Evolutionary conservation across 805 yeast genomes (phyloP).

Genomic region (Teunomyces pallodes): DNA sequence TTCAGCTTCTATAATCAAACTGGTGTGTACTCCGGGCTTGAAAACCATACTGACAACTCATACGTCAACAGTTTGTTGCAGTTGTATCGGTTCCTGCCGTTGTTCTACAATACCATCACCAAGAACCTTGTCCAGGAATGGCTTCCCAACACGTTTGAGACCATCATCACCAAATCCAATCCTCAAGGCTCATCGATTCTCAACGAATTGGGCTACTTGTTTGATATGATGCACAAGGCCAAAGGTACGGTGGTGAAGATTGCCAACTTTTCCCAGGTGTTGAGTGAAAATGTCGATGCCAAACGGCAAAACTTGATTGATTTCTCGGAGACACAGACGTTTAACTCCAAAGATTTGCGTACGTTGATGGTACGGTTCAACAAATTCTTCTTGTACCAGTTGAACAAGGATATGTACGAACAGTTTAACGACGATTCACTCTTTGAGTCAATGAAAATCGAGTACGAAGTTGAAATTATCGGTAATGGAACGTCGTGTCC

Average conservation of each 20-base stretch:
- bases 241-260: slow-evolving; percentile 70
- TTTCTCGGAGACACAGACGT: slow-evolving; percentile 43
- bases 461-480: slow-evolving; percentile 39
- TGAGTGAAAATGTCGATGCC: slow-evolving; percentile 45
- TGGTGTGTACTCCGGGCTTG: slow-evolving; percentile 65
- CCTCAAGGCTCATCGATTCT: slow-evolving; percentile 53
- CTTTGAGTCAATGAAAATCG: slow-evolving; percentile 39
- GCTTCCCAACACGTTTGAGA: slow-evolving; percentile 40
- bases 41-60: slow-evolving; percentile 78
- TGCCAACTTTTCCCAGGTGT: slow-evolving; percentile 61
- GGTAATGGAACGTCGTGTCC: slow-evolving; percentile 38
- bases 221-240: slow-evolving; percentile 87
- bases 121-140: slow-evolving; percentile 49
- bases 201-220: slow-evolving; percentile 82
- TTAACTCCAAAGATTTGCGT: slow-evolving; percentile 45
- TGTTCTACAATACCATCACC: slow-evolving; percentile 63
- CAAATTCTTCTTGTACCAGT: slow-evolving; percentile 52
- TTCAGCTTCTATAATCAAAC: slow-evolving; percentile 81
- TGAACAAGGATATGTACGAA: slow-evolving; percentile 48
- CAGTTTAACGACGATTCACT: slow-evolving; percentile 24
- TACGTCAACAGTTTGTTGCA: slow-evolving; percentile 74
- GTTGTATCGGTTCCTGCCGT: slow-evolving; percentile 73
- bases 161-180: slow-evolving; percentile 24
- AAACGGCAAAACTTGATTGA: slow-evolving; percentile 51
- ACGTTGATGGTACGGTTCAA: slow-evolving; percentile 52